These are phyloP conservation scores for Clarireedia paspali DNA, from an alignment of 2,329 filamentous ascomycete genomes.

Conservation along the genomic window DNA sequence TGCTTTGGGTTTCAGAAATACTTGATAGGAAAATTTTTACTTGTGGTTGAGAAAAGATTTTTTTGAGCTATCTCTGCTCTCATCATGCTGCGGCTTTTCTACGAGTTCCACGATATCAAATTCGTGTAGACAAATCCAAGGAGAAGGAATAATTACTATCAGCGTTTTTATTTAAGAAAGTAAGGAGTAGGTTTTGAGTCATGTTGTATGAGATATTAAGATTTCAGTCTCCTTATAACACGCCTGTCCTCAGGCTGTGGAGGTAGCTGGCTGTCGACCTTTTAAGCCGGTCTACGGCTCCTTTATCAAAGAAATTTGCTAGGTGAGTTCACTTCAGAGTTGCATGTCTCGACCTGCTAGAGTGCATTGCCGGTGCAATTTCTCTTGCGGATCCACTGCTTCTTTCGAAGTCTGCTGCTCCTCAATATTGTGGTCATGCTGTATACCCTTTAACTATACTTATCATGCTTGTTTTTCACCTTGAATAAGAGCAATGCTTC, in stretches of 20 bases:
- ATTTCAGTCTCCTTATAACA: too few species aligned
- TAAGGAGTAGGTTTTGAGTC: too few species aligned
- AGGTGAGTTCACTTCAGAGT: too few species aligned
- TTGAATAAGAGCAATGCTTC: conserved; percentile 80
- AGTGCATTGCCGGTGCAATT: not conserved
- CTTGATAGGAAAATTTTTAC: not conserved
- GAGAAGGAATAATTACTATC: too few species aligned
- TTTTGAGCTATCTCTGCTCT: not conserved
- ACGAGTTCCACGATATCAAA: not conserved
- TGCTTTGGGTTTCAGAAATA: conserved; percentile 1
- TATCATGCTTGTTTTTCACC: conserved; percentile 89
- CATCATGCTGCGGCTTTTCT: not conserved
- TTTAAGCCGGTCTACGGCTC: too few species aligned
- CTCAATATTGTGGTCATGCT: not conserved
- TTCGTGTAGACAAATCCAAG: too few species aligned
- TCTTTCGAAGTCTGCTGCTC: not conserved
- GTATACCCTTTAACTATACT: conserved; percentile 46
- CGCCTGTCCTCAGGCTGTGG: too few species aligned
- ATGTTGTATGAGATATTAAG: too few species aligned
- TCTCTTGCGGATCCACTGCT: not conserved
- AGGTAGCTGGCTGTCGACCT: too few species aligned
- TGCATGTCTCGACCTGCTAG: too few species aligned
- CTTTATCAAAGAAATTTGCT: too few species aligned
- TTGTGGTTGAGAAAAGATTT: not conserved
- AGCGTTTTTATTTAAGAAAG: too few species aligned